Evolutionary conservation across 1,284 basidiomycete species (phyloP).

Genomic region (Austroboletus novae-zelandiae): DNA sequence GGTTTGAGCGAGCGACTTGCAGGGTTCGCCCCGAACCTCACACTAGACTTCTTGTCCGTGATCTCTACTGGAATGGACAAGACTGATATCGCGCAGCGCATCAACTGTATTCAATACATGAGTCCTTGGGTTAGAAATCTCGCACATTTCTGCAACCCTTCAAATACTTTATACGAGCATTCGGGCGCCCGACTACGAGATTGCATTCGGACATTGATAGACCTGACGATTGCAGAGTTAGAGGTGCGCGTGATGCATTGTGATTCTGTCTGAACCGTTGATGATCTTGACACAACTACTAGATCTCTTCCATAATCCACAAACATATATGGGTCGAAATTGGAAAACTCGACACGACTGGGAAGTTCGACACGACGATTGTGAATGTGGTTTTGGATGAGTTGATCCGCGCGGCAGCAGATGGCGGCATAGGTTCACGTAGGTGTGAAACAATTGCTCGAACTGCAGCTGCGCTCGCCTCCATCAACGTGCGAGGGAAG

Average conservation of each 20-base stretch:
- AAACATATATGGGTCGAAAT: constrained; percentile 76
- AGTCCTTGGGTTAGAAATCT: constrained; percentile 86
- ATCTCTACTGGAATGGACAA: constrained; percentile 68
- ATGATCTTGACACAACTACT: constrained; percentile 11
- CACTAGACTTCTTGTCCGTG: constrained; percentile 84
- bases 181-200: constrained; percentile 74
- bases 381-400: constrained; percentile 77
- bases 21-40: constrained; percentile 71
- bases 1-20: constrained; percentile 74
- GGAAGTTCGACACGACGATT: constrained; percentile 35
- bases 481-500: constrained; percentile 75
- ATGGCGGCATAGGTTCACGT: constrained; percentile 73
- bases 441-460: constrained; percentile 77
- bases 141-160: constrained; percentile 67
- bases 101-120: constrained; percentile 77
- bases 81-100: constrained; percentile 50
- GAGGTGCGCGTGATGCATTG: constrained; percentile 47
- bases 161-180: constrained; percentile 60
- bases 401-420: constrained; percentile 74
- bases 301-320: constrained; percentile 71
- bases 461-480: constrained; percentile 71
- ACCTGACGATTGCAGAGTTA: constrained; percentile 68
- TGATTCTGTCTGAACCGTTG: background rate
- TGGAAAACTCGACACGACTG: constrained; percentile 54
- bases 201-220: constrained; percentile 73